Base-by-base conservation (phyloP, 352 stramenopile species). In the Globisporangium megalacanthum region DNA sequence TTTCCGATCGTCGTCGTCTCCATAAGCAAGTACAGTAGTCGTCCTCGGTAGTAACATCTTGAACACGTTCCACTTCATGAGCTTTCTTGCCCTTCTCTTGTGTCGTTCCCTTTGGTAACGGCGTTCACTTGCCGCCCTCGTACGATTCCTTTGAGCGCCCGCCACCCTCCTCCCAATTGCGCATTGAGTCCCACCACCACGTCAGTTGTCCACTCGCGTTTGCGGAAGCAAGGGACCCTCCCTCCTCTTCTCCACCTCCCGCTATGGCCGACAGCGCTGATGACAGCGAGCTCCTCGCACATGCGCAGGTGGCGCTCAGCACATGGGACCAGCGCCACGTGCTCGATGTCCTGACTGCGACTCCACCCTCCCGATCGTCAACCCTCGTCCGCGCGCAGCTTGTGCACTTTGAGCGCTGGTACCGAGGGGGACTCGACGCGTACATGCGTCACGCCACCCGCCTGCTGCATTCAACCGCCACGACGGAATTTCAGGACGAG, bases 401-500 rank as follows among this genome's bases (percentile, higher is more conserved):
- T 13, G 56, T 76, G 63, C 77, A 81, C 58, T 88, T 89, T 49
- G 74, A 86, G 50, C 44, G 50, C 19, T 88, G 77, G 79, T 90
- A 88, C 62, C 75, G 77, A 22, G 76, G 78, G 31, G 80, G 80
- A 31, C 49, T 90, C 35, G 76, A 74, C 53, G 63, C 62, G 35
- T 90, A 90, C 44, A 31, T 90, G 29, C 49, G 56, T 41, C 81
- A 72, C 9, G 78, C 78, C 15, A 78, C 70, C 44, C 64, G 66
- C 46, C 58, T 88, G 25, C 79, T 81, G 10, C 35, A 39, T 5
- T 5, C 35, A 13, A 39, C 6, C 35, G 6, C 35, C 35, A 39
- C 35, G 1, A 39, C 35, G 6, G 35, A 8, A 8, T 39, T 13
- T 5, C 35, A 41, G 13, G 31, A 20, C 15, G 42, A 17, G n/a